Evolutionary conservation across 2,329 filamentous ascomycete species (phyloP), one percentile per base, ranked within the genome.

Genomic region (Shiraia bambusicola): DNA sequence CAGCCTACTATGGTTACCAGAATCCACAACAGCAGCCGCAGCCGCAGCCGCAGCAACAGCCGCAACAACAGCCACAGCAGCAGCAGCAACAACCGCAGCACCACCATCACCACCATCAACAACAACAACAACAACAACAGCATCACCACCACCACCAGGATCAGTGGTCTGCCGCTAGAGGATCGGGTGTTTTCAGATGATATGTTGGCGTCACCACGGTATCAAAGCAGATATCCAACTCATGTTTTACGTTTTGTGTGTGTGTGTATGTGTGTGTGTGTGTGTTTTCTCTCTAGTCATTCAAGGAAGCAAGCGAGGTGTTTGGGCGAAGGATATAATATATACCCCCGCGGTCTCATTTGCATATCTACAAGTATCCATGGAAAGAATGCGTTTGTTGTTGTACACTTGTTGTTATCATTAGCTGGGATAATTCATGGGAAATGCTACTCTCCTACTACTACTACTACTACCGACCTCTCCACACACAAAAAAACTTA

Each of bases 41-140:
- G 19, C 52, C 58, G 28, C 58, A 61, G 28, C 56, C 58, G 32
- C 47, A 33, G 27, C 48, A 52, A 14, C 40, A 45, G 30, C 40
- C 48, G 33, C 52, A 46, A 17, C 54, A 52, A 26, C 52, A 56
- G 17, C 52, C 57, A 28, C 58, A 61, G 27, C 8, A 14, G 31
- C 31, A 34, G 17, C 11, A 22, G 11, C 16, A 13, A 22, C 31
- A 34, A 5, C 30, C 49, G 8, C 25, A 41, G 9, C 46, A 54
- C 25, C 63, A 59, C 26, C 64, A 62, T 30, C 52, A 49, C 8
- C 65, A 61, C 29, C 56, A 59, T 32, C 49, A 33, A 28, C 48
- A 52, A 15, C 42, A 46, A 33, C 41, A 49, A 30, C n/a, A n/a
- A n/a, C n/a, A n/a, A n/a, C n/a, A n/a, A n/a, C n/a, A n/a, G n/a